These are phyloP conservation scores for Panus rudis DNA, from an alignment of 768 basidiomycete species.

Conservation along the genomic window DNA sequence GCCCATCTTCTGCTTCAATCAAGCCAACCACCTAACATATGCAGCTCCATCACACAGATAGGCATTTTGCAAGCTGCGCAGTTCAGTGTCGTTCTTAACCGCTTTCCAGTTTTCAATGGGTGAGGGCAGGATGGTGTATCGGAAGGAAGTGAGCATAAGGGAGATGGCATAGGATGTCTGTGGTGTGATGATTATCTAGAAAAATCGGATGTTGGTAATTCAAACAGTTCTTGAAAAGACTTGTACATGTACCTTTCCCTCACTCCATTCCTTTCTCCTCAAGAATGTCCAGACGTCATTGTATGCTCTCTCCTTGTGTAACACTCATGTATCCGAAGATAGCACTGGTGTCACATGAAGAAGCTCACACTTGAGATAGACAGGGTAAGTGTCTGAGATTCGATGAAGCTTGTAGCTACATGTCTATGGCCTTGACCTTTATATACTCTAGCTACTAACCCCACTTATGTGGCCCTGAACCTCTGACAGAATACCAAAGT, in stretches of 20 bases:
- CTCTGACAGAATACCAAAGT: too few species aligned
- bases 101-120: constrained; percentile 73
- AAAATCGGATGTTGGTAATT: too few species aligned
- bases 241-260: constrained; percentile 60
- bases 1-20: constrained; percentile 76
- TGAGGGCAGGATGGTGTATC: constrained; percentile 68
- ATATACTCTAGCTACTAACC: too few species aligned
- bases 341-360: too few species aligned
- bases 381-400: too few species aligned
- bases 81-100: constrained; percentile 82
- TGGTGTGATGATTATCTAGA: constrained; percentile 58
- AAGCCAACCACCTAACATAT: constrained; percentile 80
- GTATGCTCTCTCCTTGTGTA: too few species aligned
- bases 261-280: constrained; percentile 66
- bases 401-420: too few species aligned
- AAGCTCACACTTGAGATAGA: too few species aligned
- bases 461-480: too few species aligned
- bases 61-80: constrained; percentile 75
- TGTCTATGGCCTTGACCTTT: too few species aligned
- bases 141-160: constrained; percentile 76
- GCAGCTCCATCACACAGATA: constrained; percentile 89
- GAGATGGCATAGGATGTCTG: constrained; percentile 80
- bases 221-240: too few species aligned
- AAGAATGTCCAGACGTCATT: constrained; percentile 77
- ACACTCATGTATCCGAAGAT: too few species aligned